Evolutionary conservation across 768 basidiomycete species (phyloP).

Genomic region (Lactarius indigo): DNA sequence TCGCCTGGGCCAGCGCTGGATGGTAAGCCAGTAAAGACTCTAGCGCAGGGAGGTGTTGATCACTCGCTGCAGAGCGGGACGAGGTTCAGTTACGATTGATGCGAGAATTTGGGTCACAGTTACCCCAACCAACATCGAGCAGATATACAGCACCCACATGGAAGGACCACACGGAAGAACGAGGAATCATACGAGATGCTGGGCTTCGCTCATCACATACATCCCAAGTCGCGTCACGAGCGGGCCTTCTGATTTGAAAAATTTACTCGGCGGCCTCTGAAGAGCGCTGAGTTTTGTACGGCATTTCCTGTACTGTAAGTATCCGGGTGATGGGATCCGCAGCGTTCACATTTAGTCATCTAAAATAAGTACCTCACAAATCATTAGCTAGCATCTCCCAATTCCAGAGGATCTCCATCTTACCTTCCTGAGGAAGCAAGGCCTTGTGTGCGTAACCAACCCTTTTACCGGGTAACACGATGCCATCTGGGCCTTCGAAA

Average conservation of each 20-base stretch:
- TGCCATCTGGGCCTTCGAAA: no score
- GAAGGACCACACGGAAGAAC: not conserved
- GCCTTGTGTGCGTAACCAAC: not conserved
- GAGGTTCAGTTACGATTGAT: no score
- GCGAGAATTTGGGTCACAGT: not conserved
- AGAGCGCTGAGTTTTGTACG: not conserved
- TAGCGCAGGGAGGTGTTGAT: not conserved
- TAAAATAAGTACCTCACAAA: not conserved
- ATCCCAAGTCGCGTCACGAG: not conserved
- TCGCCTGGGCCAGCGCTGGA: not conserved
- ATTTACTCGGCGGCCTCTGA: no score
- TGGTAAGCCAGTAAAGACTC: not conserved
- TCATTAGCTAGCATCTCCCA: no score
- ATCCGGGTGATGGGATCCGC: no score
- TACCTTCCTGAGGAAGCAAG: not conserved
- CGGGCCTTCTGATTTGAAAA: not conserved
- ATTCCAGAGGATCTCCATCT: not conserved
- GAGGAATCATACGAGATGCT: not conserved
- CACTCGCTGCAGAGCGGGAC: not conserved
- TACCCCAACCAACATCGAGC: not conserved
- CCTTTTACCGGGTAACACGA: not conserved
- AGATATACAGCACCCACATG: not conserved
- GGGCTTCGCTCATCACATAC: not conserved
- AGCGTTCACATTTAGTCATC: no score
- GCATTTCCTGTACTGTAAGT: no score